Base-by-base conservation (phyloP, 345 rosid species). In the Eucalyptus regnans region DNA sequence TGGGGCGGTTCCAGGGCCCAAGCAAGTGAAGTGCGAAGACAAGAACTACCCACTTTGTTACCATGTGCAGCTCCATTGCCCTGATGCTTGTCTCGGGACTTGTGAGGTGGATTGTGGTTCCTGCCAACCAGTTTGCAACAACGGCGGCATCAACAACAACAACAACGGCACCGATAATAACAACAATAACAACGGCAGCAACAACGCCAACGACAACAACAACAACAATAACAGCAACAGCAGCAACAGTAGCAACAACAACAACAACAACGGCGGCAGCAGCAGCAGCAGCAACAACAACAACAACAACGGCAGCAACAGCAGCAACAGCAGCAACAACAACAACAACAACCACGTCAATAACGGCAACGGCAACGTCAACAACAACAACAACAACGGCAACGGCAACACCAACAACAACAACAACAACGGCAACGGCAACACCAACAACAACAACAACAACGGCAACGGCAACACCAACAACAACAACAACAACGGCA, bases 271-370 rank as follows among this genome's bases (percentile, higher is more conserved):
- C 2, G 9, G 0, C 62, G 23, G 0, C 11, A 8, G 2, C 3
- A 3, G 0, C 0, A 20, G 1, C 10, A 20, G 0, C 0, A 54
- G 2, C 25, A 54, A 4, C 27, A 54, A 0, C 60, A 3, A 0
- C 27, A 9, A 2, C 62, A 23, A 3, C 12, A 9, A 9, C 22
- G 17, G 6, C 3, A 56, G 4, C 3, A 4, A 1, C 29, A 9
- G 0, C 11, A 0, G 0, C 5, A 1, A 1, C 3, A 1, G 1
- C 6, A 23, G 0, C 6, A 23, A 0, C 3, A 54, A 18, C 2
- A 22, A 8, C 10, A 20, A 3, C 23, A 18, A 51, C 54, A 50
- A 50, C 3, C 6, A 15, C 52, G 6, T 2, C 52, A 5, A 50
- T 2, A 50, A 50, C 7, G 18, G 54, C 54, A 51, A 7, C 0